These are phyloP conservation scores for Warburgia ugandensis DNA, from an alignment of 164 flowering plant species.

Conservation along the genomic window DNA sequence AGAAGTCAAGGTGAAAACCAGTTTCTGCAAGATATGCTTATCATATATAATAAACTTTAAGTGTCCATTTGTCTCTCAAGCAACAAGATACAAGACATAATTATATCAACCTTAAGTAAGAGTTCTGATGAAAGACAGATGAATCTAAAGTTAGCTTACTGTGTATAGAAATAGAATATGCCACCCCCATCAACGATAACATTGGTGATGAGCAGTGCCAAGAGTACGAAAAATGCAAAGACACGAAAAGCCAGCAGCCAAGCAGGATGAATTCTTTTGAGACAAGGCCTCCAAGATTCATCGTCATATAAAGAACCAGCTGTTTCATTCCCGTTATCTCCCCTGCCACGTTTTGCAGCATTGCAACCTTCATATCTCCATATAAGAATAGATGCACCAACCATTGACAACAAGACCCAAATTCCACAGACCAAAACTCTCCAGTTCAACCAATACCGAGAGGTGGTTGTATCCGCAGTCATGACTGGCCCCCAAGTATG, in stretches of 20 bases:
- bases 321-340: conserved; percentile 20
- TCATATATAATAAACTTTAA: no score
- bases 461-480: conserved; percentile 49
- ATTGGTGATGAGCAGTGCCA: conserved; percentile 39
- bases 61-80: background rate
- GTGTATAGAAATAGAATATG: conserved; percentile 79
- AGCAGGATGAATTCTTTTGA: conserved; percentile 72
- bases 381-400: conserved; percentile 42
- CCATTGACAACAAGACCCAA: conserved; percentile 38
- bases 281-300: conserved; percentile 83
- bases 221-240: conserved; percentile 50
- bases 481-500: conserved; percentile 62
- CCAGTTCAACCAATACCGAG: conserved; percentile 86
- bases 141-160: conserved; percentile 46
- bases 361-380: conserved; percentile 49
- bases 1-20: no score
- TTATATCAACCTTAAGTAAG: background rate
- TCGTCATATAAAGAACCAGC: conserved; percentile 51
- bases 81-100: background rate
- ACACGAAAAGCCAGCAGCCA: conserved; percentile 75
- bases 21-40: no score
- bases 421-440: conserved; percentile 54
- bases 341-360: conserved; percentile 9
- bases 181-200: conserved; percentile 53
- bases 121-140: background rate